Base-by-base conservation (phyloP, 1,284 basidiomycete genomes). In the Phellopilus nigrolimitatus region DNA sequence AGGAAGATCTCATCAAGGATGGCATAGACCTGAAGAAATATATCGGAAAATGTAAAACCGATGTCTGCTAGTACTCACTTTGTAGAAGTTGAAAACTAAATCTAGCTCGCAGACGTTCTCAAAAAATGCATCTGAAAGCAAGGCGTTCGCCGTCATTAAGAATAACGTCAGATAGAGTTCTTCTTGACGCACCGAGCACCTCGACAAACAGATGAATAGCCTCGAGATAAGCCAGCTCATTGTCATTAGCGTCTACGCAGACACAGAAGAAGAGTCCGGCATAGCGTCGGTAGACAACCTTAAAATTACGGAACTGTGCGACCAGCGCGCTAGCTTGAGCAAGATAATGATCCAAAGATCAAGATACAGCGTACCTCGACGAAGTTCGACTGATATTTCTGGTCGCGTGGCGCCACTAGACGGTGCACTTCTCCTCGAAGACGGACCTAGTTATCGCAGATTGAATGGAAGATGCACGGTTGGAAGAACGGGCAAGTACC, bases 351-450 rank as follows among this genome's bases (percentile, higher is more conserved):
- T 22, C 27, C 27, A 27, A 25, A 6, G 49, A 40, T 48, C 15
- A 21, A 45, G 17, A 21, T n/a, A 37, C 8, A 4, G 60, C 82
- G 51, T 58, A 95, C 95, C 80, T 99, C 95, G 45, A 98, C 95
- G 65, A 99, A 99, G 69, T 99, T 99, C 53, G 92, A 95, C 68
- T 99, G 97, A 60, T 97, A 95, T 69, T 97, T 97, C 73, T 97
- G 95, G 68, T 99, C 95, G 57, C 95, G 72, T n/a, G 95, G 93
- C 0, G 95, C 95, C 15, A 99, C 90, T 56, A 98, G 69, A 37
- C 95, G 78, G 66, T 98, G 95, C 1, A 99, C 95, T 67, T 99
- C 95, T 19, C 94, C 95, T 33, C 94, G 79, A 51, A 98, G 75
- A 49, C 92, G 81, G 51, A 95, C 88, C 91, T 95, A 62, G 43